phyloP scores from a whole-genome alignment of 352 stramenopile genomes.

The Phytophthora agathidicida region DNA sequence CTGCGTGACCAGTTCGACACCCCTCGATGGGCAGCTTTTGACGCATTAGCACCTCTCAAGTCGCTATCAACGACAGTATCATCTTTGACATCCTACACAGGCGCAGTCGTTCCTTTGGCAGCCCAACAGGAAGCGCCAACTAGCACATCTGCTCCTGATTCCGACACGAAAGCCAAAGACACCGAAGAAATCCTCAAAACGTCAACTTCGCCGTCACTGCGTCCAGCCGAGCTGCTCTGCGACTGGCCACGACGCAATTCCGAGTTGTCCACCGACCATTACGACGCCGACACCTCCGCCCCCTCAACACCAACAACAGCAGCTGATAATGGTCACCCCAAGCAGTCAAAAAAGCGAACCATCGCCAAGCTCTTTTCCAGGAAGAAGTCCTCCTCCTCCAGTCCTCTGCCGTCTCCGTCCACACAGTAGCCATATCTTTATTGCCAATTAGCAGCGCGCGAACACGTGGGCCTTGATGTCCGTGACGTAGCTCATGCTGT shows the following conservation, averaged over 20 bases:
- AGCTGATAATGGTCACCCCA: background rate
- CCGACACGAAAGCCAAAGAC: slow-evolving; percentile 7
- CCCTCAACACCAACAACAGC: slow-evolving; percentile 19
- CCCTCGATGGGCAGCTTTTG: slow-evolving; percentile 69
- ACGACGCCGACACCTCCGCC: slow-evolving; percentile 22
- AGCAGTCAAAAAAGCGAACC: slow-evolving; percentile 31
- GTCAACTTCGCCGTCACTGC: slow-evolving; percentile 1
- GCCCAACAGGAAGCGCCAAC: background rate
- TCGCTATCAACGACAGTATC: slow-evolving; percentile 40
- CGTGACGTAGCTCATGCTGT: slow-evolving; percentile 89
- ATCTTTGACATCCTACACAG: slow-evolving; percentile 24
- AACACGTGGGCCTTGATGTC: slow-evolving; percentile 90
- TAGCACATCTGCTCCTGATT: background rate
- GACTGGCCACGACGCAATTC: slow-evolving; percentile 1
- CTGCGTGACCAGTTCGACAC: slow-evolving; percentile 81
- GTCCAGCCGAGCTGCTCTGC: slow-evolving; percentile 9
- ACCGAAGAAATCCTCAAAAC: background rate
- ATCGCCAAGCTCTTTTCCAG: slow-evolving; percentile 42
- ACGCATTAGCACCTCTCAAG: slow-evolving; percentile 69
- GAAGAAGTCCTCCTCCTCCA: slow-evolving; percentile 30
- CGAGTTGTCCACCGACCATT: slow-evolving; percentile 1
- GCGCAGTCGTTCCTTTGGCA: slow-evolving; percentile 19
- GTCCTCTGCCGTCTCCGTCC: slow-evolving; percentile 15
- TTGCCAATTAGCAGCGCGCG: slow-evolving; percentile 46
- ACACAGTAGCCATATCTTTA: background rate